Evolutionary conservation across 169 alveolate species (phyloP).

Genomic region (Eimeria brunetti): DNA sequence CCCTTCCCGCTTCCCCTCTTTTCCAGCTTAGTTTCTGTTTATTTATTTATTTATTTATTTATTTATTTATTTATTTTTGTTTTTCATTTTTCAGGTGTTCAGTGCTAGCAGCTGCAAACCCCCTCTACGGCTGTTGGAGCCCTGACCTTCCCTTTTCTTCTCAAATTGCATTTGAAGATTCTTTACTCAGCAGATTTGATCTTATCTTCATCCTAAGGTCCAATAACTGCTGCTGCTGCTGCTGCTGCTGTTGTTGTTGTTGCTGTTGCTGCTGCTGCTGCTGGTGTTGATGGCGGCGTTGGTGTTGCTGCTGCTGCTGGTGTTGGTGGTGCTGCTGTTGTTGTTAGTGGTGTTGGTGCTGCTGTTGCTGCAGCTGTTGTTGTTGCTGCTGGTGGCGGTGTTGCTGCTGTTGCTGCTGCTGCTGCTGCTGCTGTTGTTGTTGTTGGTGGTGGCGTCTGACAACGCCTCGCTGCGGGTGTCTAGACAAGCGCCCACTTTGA

Average conservation of each 20-base stretch:
- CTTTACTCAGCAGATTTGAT: slow-evolving; percentile 98
- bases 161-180: slow-evolving; percentile 98
- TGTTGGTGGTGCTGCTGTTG: not conserved
- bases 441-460: not conserved
- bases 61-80: not conserved
- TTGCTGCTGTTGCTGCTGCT: too few relatives aligned
- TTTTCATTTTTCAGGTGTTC: slow-evolving; percentile 90
- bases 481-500: too few relatives aligned
- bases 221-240: not conserved
- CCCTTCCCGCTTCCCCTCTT: not conserved
- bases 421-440: not conserved
- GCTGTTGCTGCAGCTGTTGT: not conserved
- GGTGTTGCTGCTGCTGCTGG: slow-evolving; percentile 15
- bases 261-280: not conserved
- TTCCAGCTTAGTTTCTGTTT: not conserved
- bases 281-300: not conserved
- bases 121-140: slow-evolving; percentile 98
- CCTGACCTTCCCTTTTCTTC: slow-evolving; percentile 93
- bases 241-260: slow-evolving; percentile 28
- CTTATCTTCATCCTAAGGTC: slow-evolving; percentile 93
- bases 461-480: not conserved
- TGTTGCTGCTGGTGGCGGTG: too few relatives aligned
- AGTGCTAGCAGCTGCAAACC: slow-evolving; percentile 99
- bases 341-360: not conserved
- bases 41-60: not conserved